Conservation (phyloP, 805 yeast genomes). For the Clavispora santaluciae region DNA sequence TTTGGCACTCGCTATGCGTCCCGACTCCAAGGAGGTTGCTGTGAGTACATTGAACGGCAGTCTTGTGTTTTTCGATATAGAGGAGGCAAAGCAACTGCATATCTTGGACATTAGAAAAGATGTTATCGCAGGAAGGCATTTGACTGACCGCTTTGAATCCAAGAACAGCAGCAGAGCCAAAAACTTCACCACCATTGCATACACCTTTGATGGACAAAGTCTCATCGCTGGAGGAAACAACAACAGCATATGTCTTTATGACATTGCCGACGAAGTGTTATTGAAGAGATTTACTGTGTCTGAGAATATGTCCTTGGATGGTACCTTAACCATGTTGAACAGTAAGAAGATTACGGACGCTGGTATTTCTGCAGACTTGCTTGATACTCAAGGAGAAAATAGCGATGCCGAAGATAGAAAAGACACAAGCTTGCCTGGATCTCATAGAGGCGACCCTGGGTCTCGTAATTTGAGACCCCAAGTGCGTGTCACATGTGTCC, state of each 20-base stretch:
- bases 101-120: conserved; percentile 83
- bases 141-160: conserved; percentile 76
- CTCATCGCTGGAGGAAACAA: conserved; percentile 92
- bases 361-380: conserved; percentile 66
- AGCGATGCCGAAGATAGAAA: conserved; percentile 80
- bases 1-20: conserved; percentile 75
- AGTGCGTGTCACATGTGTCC: conserved; percentile 71
- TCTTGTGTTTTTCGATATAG: conserved; percentile 77
- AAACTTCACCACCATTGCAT: conserved; percentile 73
- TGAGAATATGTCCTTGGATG: conserved; percentile 84
- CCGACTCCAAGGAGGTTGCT: conserved; percentile 89
- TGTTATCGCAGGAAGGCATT: conserved; percentile 78
- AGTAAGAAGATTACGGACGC: conserved; percentile 83
- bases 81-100: conserved; percentile 73
- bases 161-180: conserved; percentile 80
- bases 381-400: conserved; percentile 81
- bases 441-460: conserved; percentile 71
- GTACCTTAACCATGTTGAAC: conserved; percentile 75
- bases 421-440: conserved; percentile 80
- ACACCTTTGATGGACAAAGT: conserved; percentile 84
- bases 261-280: conserved; percentile 81
- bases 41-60: conserved; percentile 88
- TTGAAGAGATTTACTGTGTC: conserved; percentile 80
- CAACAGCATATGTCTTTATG: conserved; percentile 87
- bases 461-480: conserved; percentile 73